Evolutionary conservation across 768 basidiomycete genomes (phyloP).

Genomic region (Serendipita vermifera): DNA sequence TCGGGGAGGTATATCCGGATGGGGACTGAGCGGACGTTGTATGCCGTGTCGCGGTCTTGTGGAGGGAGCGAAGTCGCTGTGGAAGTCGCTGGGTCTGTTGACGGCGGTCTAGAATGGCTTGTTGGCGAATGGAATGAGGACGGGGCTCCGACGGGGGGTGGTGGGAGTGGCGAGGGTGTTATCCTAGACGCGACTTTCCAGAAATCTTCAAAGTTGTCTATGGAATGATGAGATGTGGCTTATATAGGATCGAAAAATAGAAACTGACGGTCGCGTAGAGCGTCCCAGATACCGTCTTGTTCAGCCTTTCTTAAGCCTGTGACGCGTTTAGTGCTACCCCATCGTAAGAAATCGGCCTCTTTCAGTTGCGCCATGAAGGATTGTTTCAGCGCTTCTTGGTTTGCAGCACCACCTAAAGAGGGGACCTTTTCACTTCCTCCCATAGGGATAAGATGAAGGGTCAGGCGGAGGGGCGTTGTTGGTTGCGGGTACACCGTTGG

Average conservation of each 20-base stretch:
- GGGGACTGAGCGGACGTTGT: conserved; percentile 77
- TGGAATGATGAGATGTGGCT: neutral
- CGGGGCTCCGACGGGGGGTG: conserved; percentile 21
- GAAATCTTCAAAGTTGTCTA: conserved; percentile 93
- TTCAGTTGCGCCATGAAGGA: conserved; percentile 93
- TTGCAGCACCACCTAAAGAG: conserved; percentile 28
- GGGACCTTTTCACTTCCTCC: neutral
- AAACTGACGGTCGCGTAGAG: conserved; percentile 79
- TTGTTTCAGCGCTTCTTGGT: conserved; percentile 77
- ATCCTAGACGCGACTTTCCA: conserved; percentile 91
- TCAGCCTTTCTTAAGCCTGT: conserved; percentile 81
- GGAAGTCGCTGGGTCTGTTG: conserved; percentile 40
- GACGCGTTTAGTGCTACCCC: conserved; percentile 92
- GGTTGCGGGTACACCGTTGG: conserved; percentile 19
- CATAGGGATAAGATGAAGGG: conserved; percentile 66
- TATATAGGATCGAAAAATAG: neutral
- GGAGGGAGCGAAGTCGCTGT: conserved; percentile 12
- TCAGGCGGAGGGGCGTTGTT: conserved; percentile 55
- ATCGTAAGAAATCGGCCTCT: conserved; percentile 92
- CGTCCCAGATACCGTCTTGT: conserved; percentile 95
- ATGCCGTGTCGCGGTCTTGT: conserved; percentile 68
- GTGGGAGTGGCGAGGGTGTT: conserved; percentile 61
- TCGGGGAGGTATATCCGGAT: conserved; percentile 81
- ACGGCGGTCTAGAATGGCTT: conserved; percentile 49
- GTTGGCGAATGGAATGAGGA: conserved; percentile 40